Evolutionary conservation across 1,284 basidiomycete species (phyloP).

Genomic region (Pterulicium gracile): DNA sequence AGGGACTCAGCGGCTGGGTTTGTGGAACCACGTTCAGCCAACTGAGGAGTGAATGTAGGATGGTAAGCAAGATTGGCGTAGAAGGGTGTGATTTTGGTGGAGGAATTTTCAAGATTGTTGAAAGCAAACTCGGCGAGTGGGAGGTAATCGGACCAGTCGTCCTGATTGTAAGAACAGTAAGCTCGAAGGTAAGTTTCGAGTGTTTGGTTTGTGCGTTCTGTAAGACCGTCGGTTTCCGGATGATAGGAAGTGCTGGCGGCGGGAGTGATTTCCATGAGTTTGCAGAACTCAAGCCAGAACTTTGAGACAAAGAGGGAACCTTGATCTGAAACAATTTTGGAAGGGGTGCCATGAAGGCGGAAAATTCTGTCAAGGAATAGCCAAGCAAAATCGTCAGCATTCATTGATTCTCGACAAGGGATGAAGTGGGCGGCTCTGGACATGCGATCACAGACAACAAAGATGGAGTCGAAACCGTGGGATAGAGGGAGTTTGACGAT

Average conservation of each 20-base stretch:
- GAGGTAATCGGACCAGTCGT: slow-evolving; percentile 32
- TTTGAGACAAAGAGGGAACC: not conserved
- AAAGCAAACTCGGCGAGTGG: slow-evolving; percentile 33
- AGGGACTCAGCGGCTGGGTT: slow-evolving; percentile 16
- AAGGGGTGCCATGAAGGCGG: no score
- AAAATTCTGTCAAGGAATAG: no score
- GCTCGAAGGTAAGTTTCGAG: slow-evolving; percentile 28
- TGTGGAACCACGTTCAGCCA: slow-evolving; percentile 14
- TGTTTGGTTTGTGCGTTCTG: slow-evolving; percentile 31
- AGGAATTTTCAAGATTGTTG: slow-evolving; percentile 27
- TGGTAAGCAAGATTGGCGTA: slow-evolving; percentile 26
- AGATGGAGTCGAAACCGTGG: slow-evolving; percentile 18
- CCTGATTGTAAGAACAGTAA: slow-evolving; percentile 29
- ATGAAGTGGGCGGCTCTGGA: slow-evolving; percentile 5
- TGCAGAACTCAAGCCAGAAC: slow-evolving; percentile 1
- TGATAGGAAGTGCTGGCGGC: slow-evolving; percentile 15
- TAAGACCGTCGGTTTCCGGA: slow-evolving; percentile 28
- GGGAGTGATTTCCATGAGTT: slow-evolving; percentile 2
- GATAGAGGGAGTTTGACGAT: slow-evolving; percentile 26
- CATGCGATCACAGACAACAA: slow-evolving; percentile 15
- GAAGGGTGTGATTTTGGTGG: slow-evolving; percentile 30
- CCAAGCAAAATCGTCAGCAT: no score
- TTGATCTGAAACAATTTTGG: no score
- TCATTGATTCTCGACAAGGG: no score
- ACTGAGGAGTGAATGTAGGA: slow-evolving; percentile 15